These are phyloP conservation scores for Scytalidium lignicola DNA, from an alignment of 2,329 filamentous ascomycete species.

Conservation along the genomic window DNA sequence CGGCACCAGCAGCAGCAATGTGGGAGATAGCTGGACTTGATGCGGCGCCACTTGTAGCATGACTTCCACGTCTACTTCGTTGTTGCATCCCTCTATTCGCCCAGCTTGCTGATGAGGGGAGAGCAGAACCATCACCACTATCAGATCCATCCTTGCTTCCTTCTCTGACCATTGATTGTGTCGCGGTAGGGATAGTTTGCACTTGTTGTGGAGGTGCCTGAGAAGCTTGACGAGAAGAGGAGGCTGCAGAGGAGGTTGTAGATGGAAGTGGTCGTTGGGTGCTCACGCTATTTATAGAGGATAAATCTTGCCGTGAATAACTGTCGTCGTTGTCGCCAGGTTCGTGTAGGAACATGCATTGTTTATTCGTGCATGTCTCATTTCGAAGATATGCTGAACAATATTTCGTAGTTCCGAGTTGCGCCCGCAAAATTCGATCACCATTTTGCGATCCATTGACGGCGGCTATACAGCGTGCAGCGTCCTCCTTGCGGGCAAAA, in stretches of 20 bases:
- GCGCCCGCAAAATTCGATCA: constrained; percentile 75
- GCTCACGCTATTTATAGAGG: constrained; percentile 86
- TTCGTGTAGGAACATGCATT: constrained; percentile 98
- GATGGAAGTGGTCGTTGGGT: constrained; percentile 63
- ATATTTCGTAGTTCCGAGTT: constrained; percentile 90
- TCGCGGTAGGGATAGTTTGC: constrained; percentile 30
- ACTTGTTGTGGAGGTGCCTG: constrained; percentile 28
- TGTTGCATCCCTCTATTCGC: constrained; percentile 64
- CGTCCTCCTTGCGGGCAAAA: constrained; percentile 87
- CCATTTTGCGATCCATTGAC: constrained; percentile 92
- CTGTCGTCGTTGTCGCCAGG: constrained; percentile 97
- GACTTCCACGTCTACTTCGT: constrained; percentile 66
- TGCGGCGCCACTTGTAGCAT: constrained; percentile 74
- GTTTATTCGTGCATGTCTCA: constrained; percentile 89
- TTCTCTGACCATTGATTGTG: constrained; percentile 67
- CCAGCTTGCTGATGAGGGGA: constrained; percentile 93
- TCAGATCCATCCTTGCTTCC: constrained; percentile 74
- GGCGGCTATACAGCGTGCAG: constrained; percentile 80
- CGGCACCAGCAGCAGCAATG: constrained; percentile 48
- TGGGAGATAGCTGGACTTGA: constrained; percentile 74
- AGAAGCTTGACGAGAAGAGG: constrained; percentile 48
- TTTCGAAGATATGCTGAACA: constrained; percentile 95
- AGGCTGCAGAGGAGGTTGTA: constrained; percentile 46
- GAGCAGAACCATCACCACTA: constrained; percentile 76
- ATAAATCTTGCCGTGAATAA: constrained; percentile 90